A percentile compares a stretch with the other conserved stretches of the same genome.
Conservation (phyloP, 495 filamentous ascomycete species). For the Mycothermus thermophilus region DNA sequence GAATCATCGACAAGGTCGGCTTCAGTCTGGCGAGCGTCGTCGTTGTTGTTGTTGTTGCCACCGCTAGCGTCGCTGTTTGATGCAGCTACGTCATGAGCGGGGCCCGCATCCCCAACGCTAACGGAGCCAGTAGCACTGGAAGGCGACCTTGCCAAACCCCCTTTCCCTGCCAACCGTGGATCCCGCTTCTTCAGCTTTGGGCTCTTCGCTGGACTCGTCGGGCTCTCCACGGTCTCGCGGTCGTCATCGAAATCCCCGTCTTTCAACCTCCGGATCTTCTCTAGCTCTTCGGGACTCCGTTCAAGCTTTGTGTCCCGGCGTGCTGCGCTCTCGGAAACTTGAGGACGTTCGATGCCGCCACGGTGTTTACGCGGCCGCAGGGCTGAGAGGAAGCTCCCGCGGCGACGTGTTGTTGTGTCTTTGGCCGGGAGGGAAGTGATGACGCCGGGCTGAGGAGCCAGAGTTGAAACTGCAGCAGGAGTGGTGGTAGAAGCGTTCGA, state of each 20-base stretch:
- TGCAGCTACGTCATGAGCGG: neutral
- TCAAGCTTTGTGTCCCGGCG: conserved; percentile 39
- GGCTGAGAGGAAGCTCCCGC: conserved; percentile 26
- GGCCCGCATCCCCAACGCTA: neutral
- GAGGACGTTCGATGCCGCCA: conserved; percentile 29
- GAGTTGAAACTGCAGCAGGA: neutral
- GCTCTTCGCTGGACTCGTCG: conserved; percentile 5
- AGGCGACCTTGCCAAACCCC: conserved; percentile 5
- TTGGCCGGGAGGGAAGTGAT: neutral
- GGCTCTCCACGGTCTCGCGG: neutral
- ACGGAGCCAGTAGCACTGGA: neutral
- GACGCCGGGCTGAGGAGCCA: neutral
- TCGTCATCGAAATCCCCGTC: no score
- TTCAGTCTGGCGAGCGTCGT: no score
- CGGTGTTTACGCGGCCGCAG: conserved; percentile 33
- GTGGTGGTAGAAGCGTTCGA: conserved; percentile 2
- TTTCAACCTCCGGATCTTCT: conserved; percentile 11
- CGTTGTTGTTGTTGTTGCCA: no score
- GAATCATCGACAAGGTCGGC: no score
- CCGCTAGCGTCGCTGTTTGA: no score
- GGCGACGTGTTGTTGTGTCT: conserved; percentile 1
- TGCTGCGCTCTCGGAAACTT: conserved; percentile 33
- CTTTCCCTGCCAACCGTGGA: neutral
- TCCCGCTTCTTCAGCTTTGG: conserved; percentile 23
- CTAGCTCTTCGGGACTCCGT: conserved; percentile 29